A percentile compares a stretch with the other conserved stretches of the same genome.
Evolutionary conservation across 2,329 filamentous ascomycete genomes (phyloP).

Genomic region (Fragosphaeria purpurea): DNA sequence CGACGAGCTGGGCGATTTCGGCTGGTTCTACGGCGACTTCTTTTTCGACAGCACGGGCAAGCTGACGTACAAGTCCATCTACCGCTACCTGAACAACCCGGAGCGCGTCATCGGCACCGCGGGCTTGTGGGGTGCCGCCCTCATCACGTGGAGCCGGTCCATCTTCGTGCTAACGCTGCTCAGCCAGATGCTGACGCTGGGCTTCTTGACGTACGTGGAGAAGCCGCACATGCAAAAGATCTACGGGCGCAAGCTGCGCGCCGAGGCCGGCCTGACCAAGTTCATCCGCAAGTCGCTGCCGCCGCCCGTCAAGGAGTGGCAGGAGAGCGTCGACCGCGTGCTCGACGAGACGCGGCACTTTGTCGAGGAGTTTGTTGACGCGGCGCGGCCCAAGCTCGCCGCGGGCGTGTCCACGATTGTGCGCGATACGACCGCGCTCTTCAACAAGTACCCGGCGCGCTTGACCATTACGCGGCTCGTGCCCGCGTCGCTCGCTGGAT

Average conservation of each 20-base stretch:
- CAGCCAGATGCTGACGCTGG: conserved; percentile 75
- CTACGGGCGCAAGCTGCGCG: conserved; percentile 73
- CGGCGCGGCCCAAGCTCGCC: conserved; percentile 74
- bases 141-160: conserved; percentile 82
- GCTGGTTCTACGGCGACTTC: conserved; percentile 98
- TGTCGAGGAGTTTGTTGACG: conserved; percentile 82
- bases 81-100: conserved; percentile 95
- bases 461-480: conserved; percentile 73
- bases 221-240: conserved; percentile 97
- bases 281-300: conserved; percentile 83
- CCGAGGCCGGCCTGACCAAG: conserved; percentile 84
- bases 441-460: conserved; percentile 80
- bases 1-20: conserved; percentile 91
- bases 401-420: conserved; percentile 80
- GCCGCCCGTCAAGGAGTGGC: conserved; percentile 69
- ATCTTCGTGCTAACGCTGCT: conserved; percentile 80
- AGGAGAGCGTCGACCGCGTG: conserved; percentile 78
- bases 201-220: conserved; percentile 87
- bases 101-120: conserved; percentile 89
- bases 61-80: conserved; percentile 92
- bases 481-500: conserved; percentile 63
- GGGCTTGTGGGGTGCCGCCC: conserved; percentile 87
- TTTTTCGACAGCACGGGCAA: conserved; percentile 87
- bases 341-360: conserved; percentile 79
- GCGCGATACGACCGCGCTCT: conserved; percentile 75